A percentile compares a stretch with the other conserved stretches of the same genome.
Conservation (phyloP, 352 stramenopile genomes). For the Globisporangium alternatum region DNA sequence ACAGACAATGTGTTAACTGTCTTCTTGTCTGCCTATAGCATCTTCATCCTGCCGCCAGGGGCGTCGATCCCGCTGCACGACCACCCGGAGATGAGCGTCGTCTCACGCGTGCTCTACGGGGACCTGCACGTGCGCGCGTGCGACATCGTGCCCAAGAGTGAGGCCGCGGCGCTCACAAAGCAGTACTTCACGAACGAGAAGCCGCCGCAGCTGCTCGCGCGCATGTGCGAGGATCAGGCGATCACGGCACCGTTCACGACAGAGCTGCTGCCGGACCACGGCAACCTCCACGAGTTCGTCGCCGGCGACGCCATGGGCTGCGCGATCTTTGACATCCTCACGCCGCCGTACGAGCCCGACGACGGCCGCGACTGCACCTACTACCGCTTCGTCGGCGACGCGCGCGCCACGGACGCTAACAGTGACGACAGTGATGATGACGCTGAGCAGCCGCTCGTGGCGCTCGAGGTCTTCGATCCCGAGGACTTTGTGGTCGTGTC, state of each 20-base stretch:
- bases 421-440: conserved; percentile 1
- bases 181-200: not conserved
- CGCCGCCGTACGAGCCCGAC: conserved; percentile 71
- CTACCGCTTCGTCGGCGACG: conserved; percentile 47
- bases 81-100: conserved; percentile 82
- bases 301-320: conserved; percentile 68
- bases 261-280: conserved; percentile 60
- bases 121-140: conserved; percentile 61
- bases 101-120: conserved; percentile 80
- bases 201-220: conserved; percentile 24
- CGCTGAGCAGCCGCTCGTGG: conserved; percentile 12
- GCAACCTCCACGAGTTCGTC: conserved; percentile 81
- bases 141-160: conserved; percentile 35
- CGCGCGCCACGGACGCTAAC: conserved; percentile 12
- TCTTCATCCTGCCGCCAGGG: conserved; percentile 79
- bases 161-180: not conserved
- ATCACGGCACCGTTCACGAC: conserved; percentile 60
- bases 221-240: conserved; percentile 37
- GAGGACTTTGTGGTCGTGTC: conserved; percentile 52
- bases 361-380: conserved; percentile 73
- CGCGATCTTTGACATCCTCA: conserved; percentile 85
- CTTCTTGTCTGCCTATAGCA: conserved; percentile 29
- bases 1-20: not conserved
- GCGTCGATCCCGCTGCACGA: conserved; percentile 76
- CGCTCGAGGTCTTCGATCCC: conserved; percentile 51